Conservation (phyloP, 441 rosid genomes). For the Gossypium gossypioides region DNA sequence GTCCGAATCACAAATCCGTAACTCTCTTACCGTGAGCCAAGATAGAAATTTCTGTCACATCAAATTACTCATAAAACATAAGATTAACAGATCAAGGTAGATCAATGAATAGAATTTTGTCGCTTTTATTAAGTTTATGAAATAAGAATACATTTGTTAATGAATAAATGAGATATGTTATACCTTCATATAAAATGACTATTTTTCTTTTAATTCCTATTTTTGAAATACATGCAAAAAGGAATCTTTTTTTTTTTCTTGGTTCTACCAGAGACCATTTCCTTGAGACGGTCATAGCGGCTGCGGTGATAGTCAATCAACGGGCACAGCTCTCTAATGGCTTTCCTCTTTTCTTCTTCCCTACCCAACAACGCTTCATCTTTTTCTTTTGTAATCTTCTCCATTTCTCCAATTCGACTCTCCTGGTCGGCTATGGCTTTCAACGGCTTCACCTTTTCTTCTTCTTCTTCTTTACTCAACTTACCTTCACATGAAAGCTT, state of each 20-base stretch:
- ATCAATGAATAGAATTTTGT: neutral
- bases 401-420: constrained; percentile 33
- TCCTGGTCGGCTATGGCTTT: constrained; percentile 24
- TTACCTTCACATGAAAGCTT: constrained; percentile 22
- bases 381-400: constrained; percentile 29
- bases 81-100: neutral
- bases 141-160: neutral
- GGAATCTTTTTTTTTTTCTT: constrained; percentile 7
- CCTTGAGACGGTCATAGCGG: constrained; percentile 47
- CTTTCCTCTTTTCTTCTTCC: constrained; percentile 76
- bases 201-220: neutral
- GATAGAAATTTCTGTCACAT: too few relatives aligned
- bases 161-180: neutral
- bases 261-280: constrained; percentile 32
- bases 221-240: neutral
- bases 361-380: constrained; percentile 32
- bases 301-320: constrained; percentile 68
- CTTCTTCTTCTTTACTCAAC: constrained; percentile 26
- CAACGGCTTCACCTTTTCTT: constrained; percentile 21
- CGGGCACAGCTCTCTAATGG: constrained; percentile 69
- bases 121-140: neutral
- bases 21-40: neutral
- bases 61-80: too few relatives aligned
- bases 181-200: neutral
- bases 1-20: neutral